These are phyloP conservation scores for Didymella exigua DNA, from an alignment of 2,329 filamentous ascomycete species.

Conservation along the genomic window DNA sequence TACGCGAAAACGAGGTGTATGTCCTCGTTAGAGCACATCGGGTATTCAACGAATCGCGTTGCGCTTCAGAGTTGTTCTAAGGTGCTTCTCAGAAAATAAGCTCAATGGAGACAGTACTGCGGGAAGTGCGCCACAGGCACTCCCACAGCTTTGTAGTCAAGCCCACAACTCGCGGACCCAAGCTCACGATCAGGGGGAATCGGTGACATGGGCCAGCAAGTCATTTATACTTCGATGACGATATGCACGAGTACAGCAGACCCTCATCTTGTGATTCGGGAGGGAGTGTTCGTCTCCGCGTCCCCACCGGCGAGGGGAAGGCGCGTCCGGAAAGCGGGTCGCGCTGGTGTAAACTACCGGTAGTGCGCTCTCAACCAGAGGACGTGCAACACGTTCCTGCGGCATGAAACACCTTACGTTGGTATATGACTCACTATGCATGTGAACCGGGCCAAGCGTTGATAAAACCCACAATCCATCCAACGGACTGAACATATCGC, in stretches of 20 bases:
- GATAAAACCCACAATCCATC: too few relatives aligned
- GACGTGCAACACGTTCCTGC: not conserved
- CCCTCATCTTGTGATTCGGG: not conserved
- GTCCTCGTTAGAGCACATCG: constrained; percentile 52
- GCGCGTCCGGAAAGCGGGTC: not conserved
- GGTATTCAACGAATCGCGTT: too few relatives aligned
- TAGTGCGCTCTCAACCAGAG: not conserved
- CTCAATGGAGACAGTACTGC: not conserved
- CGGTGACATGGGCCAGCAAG: not conserved
- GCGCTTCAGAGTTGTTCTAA: not conserved
- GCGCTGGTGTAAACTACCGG: not conserved
- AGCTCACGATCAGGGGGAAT: not conserved
- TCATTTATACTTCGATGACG: not conserved
- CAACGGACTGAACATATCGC: too few relatives aligned
- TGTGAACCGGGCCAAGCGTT: too few relatives aligned
- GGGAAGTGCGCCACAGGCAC: not conserved
- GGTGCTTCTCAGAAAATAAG: not conserved
- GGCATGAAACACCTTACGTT: too few relatives aligned
- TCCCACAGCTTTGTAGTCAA: not conserved
- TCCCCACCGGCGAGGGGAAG: not conserved
- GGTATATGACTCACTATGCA: too few relatives aligned
- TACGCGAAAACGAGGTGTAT: constrained; percentile 65
- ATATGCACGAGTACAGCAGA: not conserved
- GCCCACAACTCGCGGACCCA: not conserved
- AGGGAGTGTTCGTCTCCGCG: not conserved